Conservation (phyloP, 75 land plant genomes). For the Pinus taeda region DNA sequence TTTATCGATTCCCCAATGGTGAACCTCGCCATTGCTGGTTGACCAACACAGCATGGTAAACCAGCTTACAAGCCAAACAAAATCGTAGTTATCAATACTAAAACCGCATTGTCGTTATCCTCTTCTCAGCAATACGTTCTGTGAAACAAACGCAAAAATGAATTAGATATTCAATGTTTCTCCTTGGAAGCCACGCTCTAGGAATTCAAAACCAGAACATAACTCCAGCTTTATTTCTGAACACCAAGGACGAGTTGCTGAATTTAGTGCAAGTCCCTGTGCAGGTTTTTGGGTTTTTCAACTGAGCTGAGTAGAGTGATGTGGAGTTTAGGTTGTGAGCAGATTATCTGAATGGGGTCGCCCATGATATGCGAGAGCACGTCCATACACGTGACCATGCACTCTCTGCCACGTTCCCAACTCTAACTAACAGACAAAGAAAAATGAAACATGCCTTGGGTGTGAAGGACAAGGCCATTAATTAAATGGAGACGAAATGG, state of each 20-base stretch:
- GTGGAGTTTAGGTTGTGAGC: neutral
- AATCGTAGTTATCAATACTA: neutral
- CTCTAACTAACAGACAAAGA: neutral
- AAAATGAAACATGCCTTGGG: neutral
- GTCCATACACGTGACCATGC: constrained; percentile 7
- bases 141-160: neutral
- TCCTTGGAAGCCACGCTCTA: too few relatives aligned
- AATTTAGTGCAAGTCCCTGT: neutral
- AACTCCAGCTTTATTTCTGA: too few relatives aligned
- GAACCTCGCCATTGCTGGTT: neutral
- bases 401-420: neutral
- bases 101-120: neutral
- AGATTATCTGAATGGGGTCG: too few relatives aligned
- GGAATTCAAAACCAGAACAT: too few relatives aligned
- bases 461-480: neutral
- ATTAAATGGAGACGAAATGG: neutral
- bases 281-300: neutral
- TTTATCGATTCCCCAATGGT: neutral
- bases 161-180: too few relatives aligned
- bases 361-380: neutral
- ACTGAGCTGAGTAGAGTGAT: neutral
- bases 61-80: neutral
- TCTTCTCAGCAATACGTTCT: neutral
- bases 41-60: constrained; percentile 7
- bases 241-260: neutral